A percentile compares a stretch with the other conserved stretches of the same genome.
Conservation (phyloP, 164 flowering plant species). For the Magnolia sinica region DNA sequence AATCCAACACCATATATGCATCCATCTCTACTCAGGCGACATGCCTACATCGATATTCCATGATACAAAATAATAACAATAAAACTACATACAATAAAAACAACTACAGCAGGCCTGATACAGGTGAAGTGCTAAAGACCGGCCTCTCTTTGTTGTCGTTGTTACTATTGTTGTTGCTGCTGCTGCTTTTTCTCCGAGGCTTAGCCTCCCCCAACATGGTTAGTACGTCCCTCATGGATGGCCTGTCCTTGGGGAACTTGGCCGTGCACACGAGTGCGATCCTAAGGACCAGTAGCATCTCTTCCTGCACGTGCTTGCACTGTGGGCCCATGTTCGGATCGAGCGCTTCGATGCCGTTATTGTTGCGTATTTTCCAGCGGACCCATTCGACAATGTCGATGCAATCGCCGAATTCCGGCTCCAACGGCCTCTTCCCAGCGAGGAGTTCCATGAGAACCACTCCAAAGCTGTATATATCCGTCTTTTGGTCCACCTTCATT, state of each 20-base stretch:
- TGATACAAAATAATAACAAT: neutral
- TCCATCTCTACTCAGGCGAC: neutral
- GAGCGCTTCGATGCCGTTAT: slow-evolving; percentile 50
- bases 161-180: slow-evolving; percentile 16
- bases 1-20: neutral
- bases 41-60: neutral
- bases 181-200: slow-evolving; percentile 81
- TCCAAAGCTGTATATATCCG: slow-evolving; percentile 89
- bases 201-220: slow-evolving; percentile 93
- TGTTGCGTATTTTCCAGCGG: slow-evolving; percentile 48
- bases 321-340: slow-evolving; percentile 60
- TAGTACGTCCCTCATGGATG: slow-evolving; percentile 89
- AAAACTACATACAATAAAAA: neutral
- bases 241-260: slow-evolving; percentile 86
- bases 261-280: slow-evolving; percentile 87
- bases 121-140: slow-evolving; percentile 67
- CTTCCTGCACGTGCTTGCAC: slow-evolving; percentile 77
- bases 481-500: slow-evolving; percentile 83
- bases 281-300: slow-evolving; percentile 85
- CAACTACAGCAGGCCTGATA: slow-evolving; percentile 38
- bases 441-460: slow-evolving; percentile 87
- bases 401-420: slow-evolving; percentile 70
- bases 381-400: slow-evolving; percentile 80
- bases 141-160: slow-evolving; percentile 48
- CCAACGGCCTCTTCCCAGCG: slow-evolving; percentile 69